These are phyloP conservation scores for Aurinia saxatilis DNA, from an alignment of 345 rosid species.

Conservation along the genomic window DNA sequence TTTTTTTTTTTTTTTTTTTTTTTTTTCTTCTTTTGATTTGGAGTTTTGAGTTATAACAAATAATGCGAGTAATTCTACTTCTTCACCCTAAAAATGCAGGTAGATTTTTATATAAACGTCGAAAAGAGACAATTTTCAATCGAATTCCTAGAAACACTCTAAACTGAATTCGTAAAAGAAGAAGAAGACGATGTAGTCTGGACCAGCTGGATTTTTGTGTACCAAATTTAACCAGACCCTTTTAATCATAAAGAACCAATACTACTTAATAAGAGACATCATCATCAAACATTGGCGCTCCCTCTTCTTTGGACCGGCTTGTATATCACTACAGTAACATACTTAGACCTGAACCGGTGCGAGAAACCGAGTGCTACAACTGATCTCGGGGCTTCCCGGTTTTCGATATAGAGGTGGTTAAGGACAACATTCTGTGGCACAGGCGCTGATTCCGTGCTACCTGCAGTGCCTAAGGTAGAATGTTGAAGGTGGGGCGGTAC, in stretches of 20 bases:
- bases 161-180: conserved; percentile 2
- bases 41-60: not conserved
- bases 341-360: conserved; percentile 84
- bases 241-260: not conserved
- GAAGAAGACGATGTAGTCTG: not conserved
- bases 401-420: conserved; percentile 92
- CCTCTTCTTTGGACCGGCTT: conserved; percentile 78
- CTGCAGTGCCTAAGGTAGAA: conserved; percentile 49
- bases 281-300: conserved; percentile 39
- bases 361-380: conserved; percentile 92
- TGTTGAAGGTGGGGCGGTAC: conserved; percentile 77
- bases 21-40: too few species aligned
- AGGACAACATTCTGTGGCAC: conserved; percentile 59
- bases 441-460: conserved; percentile 41
- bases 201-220: not conserved
- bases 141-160: conserved; percentile 7
- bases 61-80: not conserved
- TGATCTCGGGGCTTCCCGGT: conserved; percentile 73
- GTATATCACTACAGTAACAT: conserved; percentile 88
- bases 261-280: not conserved
- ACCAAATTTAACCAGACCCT: not conserved
- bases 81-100: not conserved
- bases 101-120: not conserved
- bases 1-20: too few species aligned
- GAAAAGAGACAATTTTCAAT: not conserved